Percentiles rank a stretch among this genome's conserved stretches.
Evolutionary conservation across 148 eudicot genomes (phyloP).

Genomic region (Hydrangea macrophylla): DNA sequence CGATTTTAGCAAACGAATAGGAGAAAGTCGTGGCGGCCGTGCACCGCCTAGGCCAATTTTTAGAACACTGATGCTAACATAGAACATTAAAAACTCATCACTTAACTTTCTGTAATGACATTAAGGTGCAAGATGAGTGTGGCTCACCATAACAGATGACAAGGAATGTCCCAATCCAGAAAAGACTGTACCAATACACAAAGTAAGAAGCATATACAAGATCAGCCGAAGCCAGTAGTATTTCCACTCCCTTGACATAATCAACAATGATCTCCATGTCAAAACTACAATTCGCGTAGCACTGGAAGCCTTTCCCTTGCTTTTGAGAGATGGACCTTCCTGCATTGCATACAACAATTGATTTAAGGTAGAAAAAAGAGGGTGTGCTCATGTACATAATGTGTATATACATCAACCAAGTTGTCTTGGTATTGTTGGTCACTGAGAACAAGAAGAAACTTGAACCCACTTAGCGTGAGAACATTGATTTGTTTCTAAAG

Average conservation of each 20-base stretch:
- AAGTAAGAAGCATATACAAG: slow-evolving; percentile 69
- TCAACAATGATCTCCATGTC: slow-evolving; percentile 89
- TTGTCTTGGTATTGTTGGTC: too few relatives aligned
- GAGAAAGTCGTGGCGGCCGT: too few relatives aligned
- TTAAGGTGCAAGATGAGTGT: neutral
- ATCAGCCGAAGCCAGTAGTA: slow-evolving; percentile 95
- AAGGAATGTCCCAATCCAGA: slow-evolving; percentile 92
- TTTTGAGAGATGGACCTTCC: slow-evolving; percentile 89
- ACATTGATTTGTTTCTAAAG: too few relatives aligned
- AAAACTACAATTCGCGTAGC: slow-evolving; percentile 71
- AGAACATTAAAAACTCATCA: too few relatives aligned
- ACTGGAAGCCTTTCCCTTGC: slow-evolving; percentile 81
- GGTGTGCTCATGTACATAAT: too few relatives aligned
- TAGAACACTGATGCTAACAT: too few relatives aligned
- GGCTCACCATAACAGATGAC: slow-evolving; percentile 92
- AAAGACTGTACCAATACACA: slow-evolving; percentile 87
- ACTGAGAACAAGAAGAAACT: too few relatives aligned
- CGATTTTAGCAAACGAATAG: too few relatives aligned
- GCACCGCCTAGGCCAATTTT: too few relatives aligned
- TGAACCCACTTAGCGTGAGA: too few relatives aligned
- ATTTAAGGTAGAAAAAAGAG: neutral
- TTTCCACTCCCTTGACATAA: slow-evolving; percentile 99
- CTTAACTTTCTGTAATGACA: neutral
- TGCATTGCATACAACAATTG: slow-evolving; percentile 27
- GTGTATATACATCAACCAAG: too few relatives aligned